Percentiles rank a stretch among this genome's conserved stretches.
Conservation (phyloP, 345 rosid species). For the Eucalyptus globulus region DNA sequence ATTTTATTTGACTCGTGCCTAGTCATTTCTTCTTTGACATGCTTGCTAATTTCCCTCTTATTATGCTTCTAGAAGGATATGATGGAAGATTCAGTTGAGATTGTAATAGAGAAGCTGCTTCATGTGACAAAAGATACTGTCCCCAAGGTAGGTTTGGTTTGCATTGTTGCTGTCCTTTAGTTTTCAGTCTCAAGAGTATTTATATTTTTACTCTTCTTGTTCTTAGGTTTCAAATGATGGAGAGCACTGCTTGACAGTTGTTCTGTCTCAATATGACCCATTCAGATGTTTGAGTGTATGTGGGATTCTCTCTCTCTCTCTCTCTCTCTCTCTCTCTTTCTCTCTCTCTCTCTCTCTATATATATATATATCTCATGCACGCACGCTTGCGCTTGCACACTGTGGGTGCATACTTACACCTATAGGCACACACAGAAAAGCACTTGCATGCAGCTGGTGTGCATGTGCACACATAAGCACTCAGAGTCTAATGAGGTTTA, state of each 20-base stretch:
- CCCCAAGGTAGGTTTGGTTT: constrained; percentile 42
- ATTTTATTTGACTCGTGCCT: not conserved
- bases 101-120: constrained; percentile 87
- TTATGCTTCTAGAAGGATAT: constrained; percentile 54
- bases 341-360: too few relatives aligned
- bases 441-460: not conserved
- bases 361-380: not conserved
- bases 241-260: constrained; percentile 73
- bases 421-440: not conserved
- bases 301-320: not conserved
- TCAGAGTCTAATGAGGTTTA: not conserved
- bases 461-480: not conserved
- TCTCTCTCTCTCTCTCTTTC: not conserved
- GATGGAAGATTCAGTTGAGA: constrained; percentile 91
- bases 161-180: not conserved
- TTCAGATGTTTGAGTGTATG: constrained; percentile 93
- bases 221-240: constrained; percentile 79
- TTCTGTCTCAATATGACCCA: constrained; percentile 81
- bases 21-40: not conserved
- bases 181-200: not conserved
- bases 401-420: not conserved
- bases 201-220: not conserved
- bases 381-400: fast-evolving
- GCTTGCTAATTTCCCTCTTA: not conserved
- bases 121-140: constrained; percentile 64